phyloP scores from a whole-genome alignment of 257 asterid species.

The Solanum bulbocastanum region DNA sequence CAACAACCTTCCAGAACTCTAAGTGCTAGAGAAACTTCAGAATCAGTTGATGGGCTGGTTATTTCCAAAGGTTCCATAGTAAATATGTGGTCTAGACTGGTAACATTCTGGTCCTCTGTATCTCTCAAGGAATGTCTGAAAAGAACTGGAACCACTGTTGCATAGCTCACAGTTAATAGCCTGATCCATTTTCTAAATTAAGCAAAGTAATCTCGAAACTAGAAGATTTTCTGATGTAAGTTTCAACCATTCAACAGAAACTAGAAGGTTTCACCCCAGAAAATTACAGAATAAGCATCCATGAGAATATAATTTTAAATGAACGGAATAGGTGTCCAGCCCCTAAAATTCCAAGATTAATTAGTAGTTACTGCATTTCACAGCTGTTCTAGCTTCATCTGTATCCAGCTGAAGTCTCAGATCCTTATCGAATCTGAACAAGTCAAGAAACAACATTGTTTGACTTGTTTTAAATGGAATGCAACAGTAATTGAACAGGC shows the following conservation, averaged over 20 bases:
- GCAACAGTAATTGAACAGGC: background rate
- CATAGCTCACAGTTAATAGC: background rate
- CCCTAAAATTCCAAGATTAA: background rate
- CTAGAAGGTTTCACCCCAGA: background rate
- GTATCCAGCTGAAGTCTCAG: background rate
- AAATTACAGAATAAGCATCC: background rate
- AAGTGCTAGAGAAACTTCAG: conserved; percentile 85
- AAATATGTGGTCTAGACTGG: conserved; percentile 60
- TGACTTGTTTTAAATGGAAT: background rate
- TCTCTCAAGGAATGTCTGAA: conserved; percentile 75
- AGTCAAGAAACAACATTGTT: background rate
- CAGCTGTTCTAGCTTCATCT: background rate
- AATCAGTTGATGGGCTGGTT: conserved; percentile 74
- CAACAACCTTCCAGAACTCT: conserved; percentile 96
- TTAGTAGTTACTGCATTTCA: background rate
- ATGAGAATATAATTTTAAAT: background rate
- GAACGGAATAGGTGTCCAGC: background rate
- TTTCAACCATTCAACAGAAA: background rate
- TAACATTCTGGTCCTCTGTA: conserved; percentile 57
- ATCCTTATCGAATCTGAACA: background rate
- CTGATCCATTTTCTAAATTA: background rate
- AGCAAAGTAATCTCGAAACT: background rate
- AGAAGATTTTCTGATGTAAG: background rate
- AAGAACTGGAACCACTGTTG: conserved; percentile 76
- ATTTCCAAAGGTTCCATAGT: conserved; percentile 70